Percentiles rank a stretch among this genome's conserved stretches.
Conservation (phyloP, 192 early-diverging fungal genomes). For the Coemansia sp. region DNA sequence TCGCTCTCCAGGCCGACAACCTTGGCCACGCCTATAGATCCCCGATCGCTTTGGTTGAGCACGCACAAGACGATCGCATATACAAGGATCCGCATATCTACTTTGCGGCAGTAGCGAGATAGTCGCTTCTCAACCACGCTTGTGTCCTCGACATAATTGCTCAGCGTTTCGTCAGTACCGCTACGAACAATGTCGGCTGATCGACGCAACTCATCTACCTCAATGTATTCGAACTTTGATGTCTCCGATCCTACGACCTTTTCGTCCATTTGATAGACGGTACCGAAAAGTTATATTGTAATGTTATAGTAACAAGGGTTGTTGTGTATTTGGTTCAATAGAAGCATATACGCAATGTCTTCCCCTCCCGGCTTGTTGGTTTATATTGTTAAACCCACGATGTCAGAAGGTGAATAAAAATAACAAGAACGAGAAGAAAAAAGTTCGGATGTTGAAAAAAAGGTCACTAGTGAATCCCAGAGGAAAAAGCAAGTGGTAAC, state of each 20-base stretch:
- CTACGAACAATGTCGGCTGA: neutral
- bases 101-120: constrained; percentile 37
- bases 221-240: constrained; percentile 36
- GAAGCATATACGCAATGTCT: neutral
- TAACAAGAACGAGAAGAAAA: no score
- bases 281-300: neutral
- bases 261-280: neutral
- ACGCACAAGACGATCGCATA: constrained; percentile 38
- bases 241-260: constrained; percentile 18
- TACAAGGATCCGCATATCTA: constrained; percentile 38
- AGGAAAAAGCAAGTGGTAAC: no score
- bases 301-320: neutral
- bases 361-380: no score
- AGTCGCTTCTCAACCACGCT: constrained; percentile 9
- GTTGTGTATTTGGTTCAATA: neutral
- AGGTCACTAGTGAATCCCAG: no score
- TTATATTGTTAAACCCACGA: no score
- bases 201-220: constrained; percentile 11
- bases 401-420: no score
- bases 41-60: constrained; percentile 49
- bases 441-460: no score
- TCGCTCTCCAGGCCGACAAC: constrained; percentile 49
- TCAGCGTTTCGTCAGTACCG: neutral
- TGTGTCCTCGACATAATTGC: neutral
- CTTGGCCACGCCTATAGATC: constrained; percentile 52